These are phyloP conservation scores for Mycena rosella DNA, from an alignment of 768 basidiomycete species.

Conservation along the genomic window DNA sequence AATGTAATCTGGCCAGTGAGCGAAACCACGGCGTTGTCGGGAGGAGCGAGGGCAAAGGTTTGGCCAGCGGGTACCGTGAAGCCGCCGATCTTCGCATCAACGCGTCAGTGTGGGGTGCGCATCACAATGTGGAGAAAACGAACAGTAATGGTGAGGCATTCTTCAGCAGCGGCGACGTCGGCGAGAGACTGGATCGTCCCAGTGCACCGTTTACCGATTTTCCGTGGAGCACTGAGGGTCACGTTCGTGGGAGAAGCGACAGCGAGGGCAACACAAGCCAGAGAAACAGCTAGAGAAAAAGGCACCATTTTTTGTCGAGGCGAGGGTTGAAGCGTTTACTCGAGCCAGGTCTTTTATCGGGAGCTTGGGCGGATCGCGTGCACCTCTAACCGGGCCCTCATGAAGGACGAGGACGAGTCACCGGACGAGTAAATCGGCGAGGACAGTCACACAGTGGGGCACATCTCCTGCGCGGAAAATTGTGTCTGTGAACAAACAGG, in stretches of 20 bases:
- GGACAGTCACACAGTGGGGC: background rate
- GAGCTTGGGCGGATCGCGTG: constrained; percentile 1
- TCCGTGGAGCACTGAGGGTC: constrained; percentile 15
- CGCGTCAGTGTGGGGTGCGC: background rate
- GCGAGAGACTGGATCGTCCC: constrained; percentile 27
- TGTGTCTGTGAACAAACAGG: constrained; percentile 1
- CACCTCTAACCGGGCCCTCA: background rate
- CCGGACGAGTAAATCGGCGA: background rate
- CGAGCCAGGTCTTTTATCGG: constrained; percentile 8
- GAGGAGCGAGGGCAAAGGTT: constrained; percentile 31
- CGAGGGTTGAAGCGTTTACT: background rate
- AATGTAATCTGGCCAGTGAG: constrained; percentile 33
- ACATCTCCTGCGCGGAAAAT: constrained; percentile 14
- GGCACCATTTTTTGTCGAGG: constrained; percentile 1
- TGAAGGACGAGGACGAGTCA: background rate
- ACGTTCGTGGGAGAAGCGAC: constrained; percentile 1
- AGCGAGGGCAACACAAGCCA: constrained; percentile 8
- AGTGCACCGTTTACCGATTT: constrained; percentile 27
- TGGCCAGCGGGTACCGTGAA: constrained; percentile 24
- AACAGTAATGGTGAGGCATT: constrained; percentile 26
- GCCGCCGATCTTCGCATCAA: constrained; percentile 16
- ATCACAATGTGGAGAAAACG: background rate
- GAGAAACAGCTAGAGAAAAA: constrained; percentile 17
- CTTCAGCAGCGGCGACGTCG: constrained; percentile 27
- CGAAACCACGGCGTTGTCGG: constrained; percentile 28